Base-by-base conservation (phyloP, 1,139 yeast species). In the Kurtzmaniella natalensis region DNA sequence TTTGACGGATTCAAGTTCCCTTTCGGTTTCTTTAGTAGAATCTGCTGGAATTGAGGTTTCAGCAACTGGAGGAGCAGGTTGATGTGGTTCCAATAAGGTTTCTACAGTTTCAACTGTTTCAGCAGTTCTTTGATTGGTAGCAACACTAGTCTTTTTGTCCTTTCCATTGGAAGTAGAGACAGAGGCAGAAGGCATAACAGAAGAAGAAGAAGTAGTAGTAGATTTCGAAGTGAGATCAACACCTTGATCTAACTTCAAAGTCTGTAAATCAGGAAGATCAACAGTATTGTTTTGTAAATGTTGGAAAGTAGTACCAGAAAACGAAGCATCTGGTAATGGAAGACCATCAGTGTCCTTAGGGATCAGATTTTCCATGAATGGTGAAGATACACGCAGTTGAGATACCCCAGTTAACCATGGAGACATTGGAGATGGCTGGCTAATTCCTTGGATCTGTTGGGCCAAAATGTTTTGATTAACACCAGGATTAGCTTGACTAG, bases 321-420 rank as follows among this genome's bases (percentile, higher is more conserved):
- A n/a, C n/a, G n/a, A n/a, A n/a, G n/a, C n/a, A n/a, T n/a, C n/a
- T n/a, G n/a, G n/a, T n/a, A n/a, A n/a, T n/a, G 28, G 3, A 38
- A 26, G 6, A 5, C 11, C 20, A 3, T 26, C 29, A 5, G 19
- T 11, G 5, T 26, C 29, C n/a, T 18, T 20, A 16, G 19, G 20
- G 2, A 26, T 18, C 30, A 9, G 64, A 56, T 17, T 15, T 17
- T 26, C 29, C 14, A 60, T 60, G 44, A 68, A 69, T 2, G 75
- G 75, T 3, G 73, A 67, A 37, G 51, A 55, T 11, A 62, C 70
- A 22, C 74, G 48, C 11, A 72, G 65, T 35, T 59, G 69, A 17
- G 44, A 40, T 10, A 53, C 48, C 7, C 60, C 56, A 4, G 65
- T 44, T 18, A 56, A 36, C 73, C 73, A 67, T 4, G 74, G 73